Conservation (phyloP, 2,329 filamentous ascomycete species). For the Conoideocrella luteorostrata region DNA sequence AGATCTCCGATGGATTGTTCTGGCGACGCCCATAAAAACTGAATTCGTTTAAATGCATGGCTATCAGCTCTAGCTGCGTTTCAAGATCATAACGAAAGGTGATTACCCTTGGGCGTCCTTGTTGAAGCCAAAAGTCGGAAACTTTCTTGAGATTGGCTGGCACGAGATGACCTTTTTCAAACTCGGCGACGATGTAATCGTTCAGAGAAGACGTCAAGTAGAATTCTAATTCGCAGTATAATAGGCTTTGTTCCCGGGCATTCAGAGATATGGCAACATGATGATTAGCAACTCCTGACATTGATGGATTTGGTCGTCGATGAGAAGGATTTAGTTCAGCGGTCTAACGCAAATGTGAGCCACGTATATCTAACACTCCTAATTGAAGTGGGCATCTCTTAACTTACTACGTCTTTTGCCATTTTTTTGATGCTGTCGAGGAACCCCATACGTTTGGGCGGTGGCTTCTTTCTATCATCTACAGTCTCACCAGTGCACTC, state of each 20-base stretch:
- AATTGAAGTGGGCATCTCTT: neutral
- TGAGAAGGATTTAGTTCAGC: slow-evolving; percentile 27
- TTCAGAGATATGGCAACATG: slow-evolving; percentile 43
- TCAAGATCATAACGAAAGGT: slow-evolving; percentile 55
- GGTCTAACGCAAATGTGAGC: slow-evolving; percentile 13
- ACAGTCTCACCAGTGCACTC: slow-evolving; percentile 32
- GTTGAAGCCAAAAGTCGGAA: slow-evolving; percentile 43
- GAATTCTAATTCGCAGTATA: slow-evolving; percentile 55
- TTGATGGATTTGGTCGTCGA: slow-evolving; percentile 1
- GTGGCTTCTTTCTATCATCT: slow-evolving; percentile 19
- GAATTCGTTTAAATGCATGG: slow-evolving; percentile 44
- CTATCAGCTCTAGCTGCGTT: slow-evolving; percentile 51
- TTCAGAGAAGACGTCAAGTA: slow-evolving; percentile 45
- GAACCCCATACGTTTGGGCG: slow-evolving; percentile 34
- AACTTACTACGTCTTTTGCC: slow-evolving; percentile 46
- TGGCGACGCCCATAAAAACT: slow-evolving; percentile 46
- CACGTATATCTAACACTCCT: neutral
- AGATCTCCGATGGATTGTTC: slow-evolving; percentile 34
- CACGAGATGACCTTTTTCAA: slow-evolving; percentile 49
- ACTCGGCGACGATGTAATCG: slow-evolving; percentile 44
- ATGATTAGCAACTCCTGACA: slow-evolving; percentile 7
- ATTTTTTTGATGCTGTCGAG: slow-evolving; percentile 44
- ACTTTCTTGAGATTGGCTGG: slow-evolving; percentile 45
- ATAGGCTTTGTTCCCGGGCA: slow-evolving; percentile 49
- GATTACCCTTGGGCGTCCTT: slow-evolving; percentile 47